Evolutionary conservation across 192 early-diverging fungal species (phyloP).

Genomic region (Anaeromyces robustus): DNA sequence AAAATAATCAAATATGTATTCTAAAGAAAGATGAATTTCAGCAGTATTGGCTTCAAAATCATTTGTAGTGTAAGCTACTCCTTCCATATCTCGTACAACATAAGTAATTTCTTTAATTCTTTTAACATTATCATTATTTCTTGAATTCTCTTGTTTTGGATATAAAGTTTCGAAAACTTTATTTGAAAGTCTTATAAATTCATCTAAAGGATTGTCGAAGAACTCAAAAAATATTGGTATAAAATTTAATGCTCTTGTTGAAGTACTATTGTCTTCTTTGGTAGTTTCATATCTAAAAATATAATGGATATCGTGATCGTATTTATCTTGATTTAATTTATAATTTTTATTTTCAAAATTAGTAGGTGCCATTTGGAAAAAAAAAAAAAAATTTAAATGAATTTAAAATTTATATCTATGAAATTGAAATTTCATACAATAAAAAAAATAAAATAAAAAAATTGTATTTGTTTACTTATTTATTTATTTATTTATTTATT

Average conservation of each 20-base stretch:
- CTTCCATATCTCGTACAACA: not conserved
- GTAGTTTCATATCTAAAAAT: not conserved
- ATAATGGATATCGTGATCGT: not conserved
- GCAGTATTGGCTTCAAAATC: not conserved
- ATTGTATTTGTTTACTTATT: too few species aligned
- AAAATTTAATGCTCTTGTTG: not conserved
- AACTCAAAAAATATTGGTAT: not conserved
- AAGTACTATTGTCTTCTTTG: not conserved
- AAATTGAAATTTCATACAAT: too few species aligned
- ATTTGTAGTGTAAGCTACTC: not conserved
- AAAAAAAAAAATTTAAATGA: too few species aligned
- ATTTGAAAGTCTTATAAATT: not conserved
- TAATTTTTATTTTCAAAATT: not conserved
- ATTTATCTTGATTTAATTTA: not conserved
- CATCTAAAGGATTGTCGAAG: not conserved
- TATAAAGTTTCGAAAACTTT: not conserved
- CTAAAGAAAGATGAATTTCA: not conserved
- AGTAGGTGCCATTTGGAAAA: too few species aligned
- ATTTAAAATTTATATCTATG: too few species aligned
- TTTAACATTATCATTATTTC: not conserved
- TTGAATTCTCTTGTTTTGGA: not conserved
- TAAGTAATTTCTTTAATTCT: not conserved
- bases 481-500: too few species aligned
- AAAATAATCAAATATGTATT: not conserved
- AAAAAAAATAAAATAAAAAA: too few species aligned